Percentiles rank a stretch among this genome's conserved stretches.
phyloP scores from a whole-genome alignment of 2,329 filamentous ascomycete species.

The Cercospora nicotianae region DNA sequence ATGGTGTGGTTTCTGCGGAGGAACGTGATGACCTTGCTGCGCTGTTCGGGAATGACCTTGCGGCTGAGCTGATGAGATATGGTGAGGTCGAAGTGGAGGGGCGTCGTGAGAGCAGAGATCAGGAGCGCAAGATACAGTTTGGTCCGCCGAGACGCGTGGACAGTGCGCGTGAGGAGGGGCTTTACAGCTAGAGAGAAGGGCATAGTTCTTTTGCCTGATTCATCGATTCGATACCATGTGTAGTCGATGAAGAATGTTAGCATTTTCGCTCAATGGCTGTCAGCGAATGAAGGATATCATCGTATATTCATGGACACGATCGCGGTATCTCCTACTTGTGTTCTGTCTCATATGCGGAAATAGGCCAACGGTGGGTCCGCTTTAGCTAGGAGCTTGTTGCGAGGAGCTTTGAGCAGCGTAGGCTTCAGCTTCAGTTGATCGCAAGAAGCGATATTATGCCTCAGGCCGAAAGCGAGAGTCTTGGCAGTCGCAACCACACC shows the following conservation, averaged over 20 bases:
- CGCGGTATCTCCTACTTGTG: no score
- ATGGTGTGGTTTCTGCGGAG: not conserved
- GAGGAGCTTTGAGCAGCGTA: no score
- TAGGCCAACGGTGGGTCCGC: no score
- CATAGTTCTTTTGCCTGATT: not conserved
- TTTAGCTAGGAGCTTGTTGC: no score
- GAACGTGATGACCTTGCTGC: not conserved
- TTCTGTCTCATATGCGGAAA: no score
- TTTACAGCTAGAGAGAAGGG: not conserved
- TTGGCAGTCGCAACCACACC: no score
- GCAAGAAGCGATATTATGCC: no score
- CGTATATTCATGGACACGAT: no score
- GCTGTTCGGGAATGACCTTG: not conserved
- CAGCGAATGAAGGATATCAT: no score
- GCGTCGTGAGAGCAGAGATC: not conserved
- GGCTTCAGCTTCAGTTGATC: no score
- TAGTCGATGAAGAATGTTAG: not conserved
- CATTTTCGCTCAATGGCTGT: not conserved
- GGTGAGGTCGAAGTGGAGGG: not conserved
- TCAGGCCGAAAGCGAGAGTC: no score
- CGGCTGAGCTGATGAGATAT: not conserved
- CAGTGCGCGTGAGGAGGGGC: not conserved
- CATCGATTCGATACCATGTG: not conserved
- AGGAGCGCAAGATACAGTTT: not conserved
- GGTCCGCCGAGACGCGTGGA: not conserved